Evolutionary conservation across 176 grass and related monocot genomes (phyloP), one percentile per base, ranked within the genome.

Genomic region (Musa beccarii): DNA sequence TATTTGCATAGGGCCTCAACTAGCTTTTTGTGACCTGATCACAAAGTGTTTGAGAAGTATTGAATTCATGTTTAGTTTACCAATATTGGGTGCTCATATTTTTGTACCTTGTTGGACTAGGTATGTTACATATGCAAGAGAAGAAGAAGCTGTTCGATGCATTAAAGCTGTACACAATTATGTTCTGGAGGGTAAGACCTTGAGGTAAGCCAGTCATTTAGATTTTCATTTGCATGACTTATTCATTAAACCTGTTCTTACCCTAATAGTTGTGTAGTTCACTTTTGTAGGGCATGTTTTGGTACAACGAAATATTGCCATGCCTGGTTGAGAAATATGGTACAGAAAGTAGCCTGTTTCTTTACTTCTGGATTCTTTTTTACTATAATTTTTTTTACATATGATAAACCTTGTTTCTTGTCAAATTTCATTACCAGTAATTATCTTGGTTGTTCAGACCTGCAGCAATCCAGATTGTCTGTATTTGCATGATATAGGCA

Each of bases 141-240:
- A 99, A 81, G 96, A 91, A 65, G 96, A 99, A 81, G 96, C 96
- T 24, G 79, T 99, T 64, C 77, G 85, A 55, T 99, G 96, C 82
- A 99, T 99, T 83, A 91, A 99, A 82, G 86, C 96, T 83, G 89
- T 94, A 80, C 96, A 99, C 80, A 99, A 99, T 88, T 99, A 92
- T 89, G 76, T 88, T 28, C 79, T 99, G 76, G 96, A 99, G 81
- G 96, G 96, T 63, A 99, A 95, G 86, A 84, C 87, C 23, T 89
- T 99, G 69, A 89, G 91, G 96, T 92, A 77, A 81, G 53, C 75
- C 21, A 80, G 63, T 87, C 20, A n/a, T 62, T 54, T 79, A 76
- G 59, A 26, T 64, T 86, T 21, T 66, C 83, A 51, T 68, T 81
- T 77, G 1, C 55, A 68, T 11, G 49, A 56, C 43, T 15, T 62